Base-by-base conservation (phyloP, 192 early-diverging fungal genomes). In the Cladochytrium replicatum region DNA sequence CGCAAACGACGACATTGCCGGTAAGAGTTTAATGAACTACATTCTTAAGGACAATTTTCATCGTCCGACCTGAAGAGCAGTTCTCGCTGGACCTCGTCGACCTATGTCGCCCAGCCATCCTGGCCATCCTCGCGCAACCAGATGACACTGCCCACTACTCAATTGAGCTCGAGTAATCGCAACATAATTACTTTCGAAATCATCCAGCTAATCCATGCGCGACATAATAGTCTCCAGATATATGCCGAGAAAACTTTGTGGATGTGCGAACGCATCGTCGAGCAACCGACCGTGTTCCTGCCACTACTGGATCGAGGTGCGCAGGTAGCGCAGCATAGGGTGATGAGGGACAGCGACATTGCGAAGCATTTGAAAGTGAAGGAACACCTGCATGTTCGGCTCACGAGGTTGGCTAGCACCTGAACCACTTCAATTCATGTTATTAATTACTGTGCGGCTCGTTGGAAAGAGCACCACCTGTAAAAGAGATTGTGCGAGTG, bases 401-500 rank as follows among this genome's bases (percentile, higher is more conserved):
- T 67, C 30, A 58, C 30, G 11, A 23, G 55, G 29, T 55, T 29
- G 23, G 54, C 32, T 4, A 25, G 34, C 19, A 30, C 42, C n/a
- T 43, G 41, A 19, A 8, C 21, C 5, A 19, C 41, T 8, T 8
- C 8, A 15, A 23, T 42, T 15, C 30, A 41, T 37, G 29, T 7
- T 41, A 7, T 37, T 6, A 17, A 31, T 17, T n/a, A 23, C 30
- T 8, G 19, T 15, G 9, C 13, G 5, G 46, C 6, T 23, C 15
- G 7, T 8, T 32, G 13, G 17, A 24, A 21, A 61, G 58, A 8
- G 26, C 64, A 25, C 71, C 67, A 1, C 58, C 60, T 22, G 52
- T 61, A 17, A 58, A 58, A 15, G 38, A 55, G 30, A 27, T 74
- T 15, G 31, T 52, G 29, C 54, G 76, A 15, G 68, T 57, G 26